A percentile compares a stretch with the other conserved stretches of the same genome.
Conservation (phyloP, 257 asterid genomes). For the Gynochthodes officinalis region DNA sequence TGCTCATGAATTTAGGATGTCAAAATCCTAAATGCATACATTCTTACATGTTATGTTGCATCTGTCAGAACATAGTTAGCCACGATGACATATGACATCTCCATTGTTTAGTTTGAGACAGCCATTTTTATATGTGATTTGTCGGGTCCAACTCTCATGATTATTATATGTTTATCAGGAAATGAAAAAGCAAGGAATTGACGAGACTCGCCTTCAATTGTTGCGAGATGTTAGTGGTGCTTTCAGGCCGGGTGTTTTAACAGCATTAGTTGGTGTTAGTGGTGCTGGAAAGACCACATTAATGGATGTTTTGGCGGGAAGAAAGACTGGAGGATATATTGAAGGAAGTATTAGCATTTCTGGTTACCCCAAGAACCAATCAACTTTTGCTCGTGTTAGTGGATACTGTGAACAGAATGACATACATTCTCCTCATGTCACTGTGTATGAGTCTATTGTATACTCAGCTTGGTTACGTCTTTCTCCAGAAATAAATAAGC, state of each 20-base stretch:
- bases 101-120: neutral
- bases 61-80: neutral
- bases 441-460: slow-evolving; percentile 72
- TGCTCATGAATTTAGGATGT: neutral
- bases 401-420: slow-evolving; percentile 93
- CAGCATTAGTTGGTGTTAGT: slow-evolving; percentile 87
- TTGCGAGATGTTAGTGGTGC: slow-evolving; percentile 79
- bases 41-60: neutral
- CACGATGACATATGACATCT: no score
- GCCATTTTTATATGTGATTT: slow-evolving; percentile 1
- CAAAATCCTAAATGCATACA: neutral
- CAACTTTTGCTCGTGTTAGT: slow-evolving; percentile 80
- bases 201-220: slow-evolving; percentile 69
- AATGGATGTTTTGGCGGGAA: slow-evolving; percentile 92
- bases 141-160: no score
- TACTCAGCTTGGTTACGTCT: slow-evolving; percentile 95
- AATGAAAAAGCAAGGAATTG: slow-evolving; percentile 69
- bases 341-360: slow-evolving; percentile 78
- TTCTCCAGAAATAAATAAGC: slow-evolving; percentile 55
- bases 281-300: slow-evolving; percentile 92
- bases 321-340: slow-evolving; percentile 72
- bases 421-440: slow-evolving; percentile 83
- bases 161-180: slow-evolving; percentile 41
- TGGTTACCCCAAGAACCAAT: slow-evolving; percentile 82
- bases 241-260: slow-evolving; percentile 81